These are phyloP conservation scores for Verticillium nubilum DNA, from an alignment of 2,329 filamentous ascomycete genomes.

Conservation along the genomic window DNA sequence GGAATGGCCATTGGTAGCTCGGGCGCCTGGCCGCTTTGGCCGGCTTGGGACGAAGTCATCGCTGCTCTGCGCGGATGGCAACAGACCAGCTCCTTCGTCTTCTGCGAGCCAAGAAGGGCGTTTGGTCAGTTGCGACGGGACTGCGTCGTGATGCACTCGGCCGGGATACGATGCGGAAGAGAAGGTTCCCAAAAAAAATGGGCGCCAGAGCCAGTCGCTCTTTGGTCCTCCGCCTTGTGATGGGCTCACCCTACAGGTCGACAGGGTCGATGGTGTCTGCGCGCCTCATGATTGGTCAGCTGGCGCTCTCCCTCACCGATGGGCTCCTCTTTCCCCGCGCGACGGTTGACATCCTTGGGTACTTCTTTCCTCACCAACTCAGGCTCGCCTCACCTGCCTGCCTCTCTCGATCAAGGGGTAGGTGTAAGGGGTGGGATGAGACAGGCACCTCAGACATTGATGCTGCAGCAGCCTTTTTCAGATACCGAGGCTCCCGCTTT, in stretches of 20 bases:
- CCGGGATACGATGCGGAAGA: constrained; percentile 3
- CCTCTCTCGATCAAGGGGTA: neutral
- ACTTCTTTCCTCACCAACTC: neutral
- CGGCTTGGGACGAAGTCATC: constrained; percentile 55
- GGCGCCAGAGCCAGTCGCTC: constrained; percentile 6
- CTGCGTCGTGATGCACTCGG: neutral
- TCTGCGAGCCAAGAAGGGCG: constrained; percentile 13
- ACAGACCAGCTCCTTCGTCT: constrained; percentile 51
- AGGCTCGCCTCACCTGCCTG: neutral
- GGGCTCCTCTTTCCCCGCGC: constrained; percentile 12
- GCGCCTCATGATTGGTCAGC: neutral
- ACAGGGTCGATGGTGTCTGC: constrained; percentile 7
- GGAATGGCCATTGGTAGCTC: constrained; percentile 17
- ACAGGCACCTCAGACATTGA: neutral
- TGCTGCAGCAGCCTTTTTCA: neutral
- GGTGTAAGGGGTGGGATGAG: neutral
- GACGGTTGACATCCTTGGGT: neutral
- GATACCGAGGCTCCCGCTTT: neutral
- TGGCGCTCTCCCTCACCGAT: constrained; percentile 5
- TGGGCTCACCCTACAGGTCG: constrained; percentile 5
- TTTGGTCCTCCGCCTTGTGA: constrained; percentile 1
- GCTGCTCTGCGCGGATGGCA: constrained; percentile 35
- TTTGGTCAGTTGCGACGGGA: constrained; percentile 11
- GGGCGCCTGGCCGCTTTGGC: constrained; percentile 23
- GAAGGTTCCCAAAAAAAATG: constrained; percentile 13